Conservation (phyloP, 208 protist species). For the Crithidia expoeki region DNA sequence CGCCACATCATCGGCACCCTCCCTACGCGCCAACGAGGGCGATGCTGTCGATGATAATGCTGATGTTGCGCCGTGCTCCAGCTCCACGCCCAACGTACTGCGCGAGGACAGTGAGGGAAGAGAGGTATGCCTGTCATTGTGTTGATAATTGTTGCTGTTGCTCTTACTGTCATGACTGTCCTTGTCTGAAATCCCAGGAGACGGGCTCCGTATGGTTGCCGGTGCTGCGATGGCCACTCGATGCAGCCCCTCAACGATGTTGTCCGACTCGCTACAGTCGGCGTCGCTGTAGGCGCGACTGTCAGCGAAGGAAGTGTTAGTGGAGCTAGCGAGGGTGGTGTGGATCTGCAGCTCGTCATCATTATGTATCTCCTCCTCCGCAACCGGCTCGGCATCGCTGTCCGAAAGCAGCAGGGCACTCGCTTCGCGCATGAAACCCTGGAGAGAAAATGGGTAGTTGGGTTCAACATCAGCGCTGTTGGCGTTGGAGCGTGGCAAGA, state of each 20-base stretch:
- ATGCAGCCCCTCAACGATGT: neutral
- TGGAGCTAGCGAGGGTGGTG: neutral
- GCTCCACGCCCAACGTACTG: neutral
- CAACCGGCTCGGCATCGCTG: no score
- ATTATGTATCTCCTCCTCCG: neutral
- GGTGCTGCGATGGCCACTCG: constrained; percentile 3
- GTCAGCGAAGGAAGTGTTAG: constrained; percentile 4
- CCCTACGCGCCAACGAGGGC: neutral
- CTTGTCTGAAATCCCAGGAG: neutral
- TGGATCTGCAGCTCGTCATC: neutral
- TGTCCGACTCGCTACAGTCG: neutral
- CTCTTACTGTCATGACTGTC: neutral
- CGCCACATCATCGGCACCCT: neutral
- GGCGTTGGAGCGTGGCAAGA: neutral
- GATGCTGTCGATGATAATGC: neutral
- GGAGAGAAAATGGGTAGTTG: neutral
- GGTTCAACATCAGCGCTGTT: neutral
- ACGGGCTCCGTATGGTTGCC: neutral
- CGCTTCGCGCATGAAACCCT: no score
- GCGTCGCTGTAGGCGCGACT: constrained; percentile 1
- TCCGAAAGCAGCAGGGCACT: no score
- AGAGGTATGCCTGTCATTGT: neutral
- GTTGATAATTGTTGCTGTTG: neutral
- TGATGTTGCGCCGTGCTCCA: neutral
- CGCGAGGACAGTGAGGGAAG: neutral